Base-by-base conservation (phyloP, 2,329 filamentous ascomycete species). In the Colletotrichum siamense region DNA sequence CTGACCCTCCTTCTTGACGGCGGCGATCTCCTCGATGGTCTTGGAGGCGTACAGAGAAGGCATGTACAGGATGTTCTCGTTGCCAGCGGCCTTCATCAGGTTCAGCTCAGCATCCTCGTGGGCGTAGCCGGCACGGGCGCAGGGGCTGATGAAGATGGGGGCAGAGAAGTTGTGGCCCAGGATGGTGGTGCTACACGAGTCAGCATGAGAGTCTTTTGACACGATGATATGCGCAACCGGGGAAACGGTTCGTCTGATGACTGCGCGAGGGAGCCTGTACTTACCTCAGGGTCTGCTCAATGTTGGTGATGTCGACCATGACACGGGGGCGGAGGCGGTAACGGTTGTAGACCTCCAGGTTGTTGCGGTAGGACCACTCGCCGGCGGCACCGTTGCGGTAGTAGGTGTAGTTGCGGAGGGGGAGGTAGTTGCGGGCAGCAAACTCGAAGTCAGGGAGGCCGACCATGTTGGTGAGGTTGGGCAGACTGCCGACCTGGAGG, bases 331-430 rank as follows among this genome's bases (percentile, higher is more conserved):
- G 85, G 57, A 91, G 83, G 65, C 83, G 83, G 79, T 88, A 89
- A 16, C 88, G 86, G 76, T 85, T 83, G 81, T 86, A 91, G 32
- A 88, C 85, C 81, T 92, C 90, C 8, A 91, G 85, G 82, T 91
- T 91, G 81, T 91, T 90, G 65, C 89, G 86, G 82, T 91, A 91
- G 2, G 86, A 87, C 86, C 87, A 91, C 82, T 91, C 90, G 75
- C 89, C 90, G 5, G 85, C 89, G 6, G 89, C 89, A 24, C 89
- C 89, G 78, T 89, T 90, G 75, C 89, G 87, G 82, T 91, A 91
- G 82, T 90, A 91, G n/a, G 89, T 89, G 82, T 89, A 91, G 79
- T 88, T 86, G 26, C 82, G 79, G 15, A 79, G 76, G 73, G 88
- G 86, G 79, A 91, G 85, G 78, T 87, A 86, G 68, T 86, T 85